Conservation (phyloP, 495 filamentous ascomycete genomes). For the Xylaria venustula region DNA sequence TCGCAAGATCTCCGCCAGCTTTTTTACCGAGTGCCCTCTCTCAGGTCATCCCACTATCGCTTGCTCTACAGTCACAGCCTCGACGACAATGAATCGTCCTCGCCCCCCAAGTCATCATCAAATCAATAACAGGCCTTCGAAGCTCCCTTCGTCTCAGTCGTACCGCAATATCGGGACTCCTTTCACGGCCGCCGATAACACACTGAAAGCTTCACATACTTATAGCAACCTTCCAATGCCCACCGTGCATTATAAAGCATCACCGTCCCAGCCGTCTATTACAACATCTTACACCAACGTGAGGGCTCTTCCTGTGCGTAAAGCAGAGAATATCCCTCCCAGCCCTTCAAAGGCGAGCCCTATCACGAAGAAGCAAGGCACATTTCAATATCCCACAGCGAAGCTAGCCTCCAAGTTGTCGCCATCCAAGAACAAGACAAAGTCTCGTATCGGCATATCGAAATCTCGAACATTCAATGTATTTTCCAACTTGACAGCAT, state of each 20-base stretch:
- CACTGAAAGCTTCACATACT: constrained; percentile 9
- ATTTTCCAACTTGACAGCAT: constrained; percentile 36
- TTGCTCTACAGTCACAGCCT: constrained; percentile 8
- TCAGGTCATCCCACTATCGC: constrained; percentile 13
- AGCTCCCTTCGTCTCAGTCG: constrained; percentile 1
- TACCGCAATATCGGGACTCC: neutral
- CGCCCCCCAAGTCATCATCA: constrained; percentile 15
- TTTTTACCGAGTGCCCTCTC: constrained; percentile 8
- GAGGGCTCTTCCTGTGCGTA: constrained; percentile 2
- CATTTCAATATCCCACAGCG: neutral
- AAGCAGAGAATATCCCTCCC: constrained; percentile 23
- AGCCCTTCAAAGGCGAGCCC: neutral
- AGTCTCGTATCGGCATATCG: constrained; percentile 17
- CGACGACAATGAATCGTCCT: neutral
- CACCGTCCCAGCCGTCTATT: neutral
- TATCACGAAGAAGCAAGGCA: constrained; percentile 11
- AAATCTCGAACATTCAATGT: constrained; percentile 40
- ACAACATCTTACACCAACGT: neutral
- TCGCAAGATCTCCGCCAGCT: constrained; percentile 19
- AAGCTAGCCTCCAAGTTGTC: neutral
- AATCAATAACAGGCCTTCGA: neutral
- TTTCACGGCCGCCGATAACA: neutral
- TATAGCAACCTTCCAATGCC: constrained; percentile 14
- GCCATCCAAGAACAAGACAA: constrained; percentile 12
- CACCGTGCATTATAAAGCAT: neutral